Conservation (phyloP, 768 basidiomycete genomes). For the Sarcodon sp. region DNA sequence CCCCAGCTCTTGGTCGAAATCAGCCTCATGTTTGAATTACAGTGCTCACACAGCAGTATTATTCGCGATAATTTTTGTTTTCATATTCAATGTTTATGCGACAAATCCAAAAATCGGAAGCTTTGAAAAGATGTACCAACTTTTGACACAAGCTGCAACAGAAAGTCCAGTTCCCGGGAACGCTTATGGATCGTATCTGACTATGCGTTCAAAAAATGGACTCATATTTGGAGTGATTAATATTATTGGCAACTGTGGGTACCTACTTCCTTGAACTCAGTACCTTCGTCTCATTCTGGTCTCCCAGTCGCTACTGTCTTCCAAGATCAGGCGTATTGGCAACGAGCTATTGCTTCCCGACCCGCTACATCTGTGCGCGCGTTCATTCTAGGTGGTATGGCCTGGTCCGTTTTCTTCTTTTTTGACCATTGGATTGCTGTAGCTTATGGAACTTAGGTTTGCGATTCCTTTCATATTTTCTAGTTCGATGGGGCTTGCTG, state of each 20-base stretch:
- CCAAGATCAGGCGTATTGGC: conserved; percentile 17
- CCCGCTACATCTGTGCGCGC: conserved; percentile 17
- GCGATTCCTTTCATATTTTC: conserved; percentile 30
- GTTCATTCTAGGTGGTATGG: conserved; percentile 22
- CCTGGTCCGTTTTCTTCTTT: conserved; percentile 9
- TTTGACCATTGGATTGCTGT: too few relatives aligned
- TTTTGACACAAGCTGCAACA: conserved; percentile 30
- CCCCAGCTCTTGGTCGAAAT: conserved; percentile 16
- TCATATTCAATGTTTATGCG: conserved; percentile 8
- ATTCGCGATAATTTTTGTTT: conserved; percentile 1
- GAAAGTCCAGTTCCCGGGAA: conserved; percentile 37
- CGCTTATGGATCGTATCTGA: conserved; percentile 36
- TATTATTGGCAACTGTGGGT: conserved; percentile 8
- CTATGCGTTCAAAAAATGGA: conserved; percentile 34
- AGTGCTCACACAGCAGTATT: conserved; percentile 7
- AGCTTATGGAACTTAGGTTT: conserved; percentile 6
- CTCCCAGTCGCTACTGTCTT: background rate
- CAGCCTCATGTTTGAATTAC: conserved; percentile 13
- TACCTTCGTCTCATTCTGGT: background rate
- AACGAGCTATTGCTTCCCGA: conserved; percentile 19
- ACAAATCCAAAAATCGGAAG: conserved; percentile 20
- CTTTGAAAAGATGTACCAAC: conserved; percentile 27
- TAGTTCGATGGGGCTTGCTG: conserved; percentile 26
- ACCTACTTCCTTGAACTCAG: conserved; percentile 3
- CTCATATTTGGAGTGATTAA: conserved; percentile 15